Evolutionary conservation across 768 basidiomycete species (phyloP), one percentile per base, ranked within the genome.

Genomic region (Tylopilus subfusipes): DNA sequence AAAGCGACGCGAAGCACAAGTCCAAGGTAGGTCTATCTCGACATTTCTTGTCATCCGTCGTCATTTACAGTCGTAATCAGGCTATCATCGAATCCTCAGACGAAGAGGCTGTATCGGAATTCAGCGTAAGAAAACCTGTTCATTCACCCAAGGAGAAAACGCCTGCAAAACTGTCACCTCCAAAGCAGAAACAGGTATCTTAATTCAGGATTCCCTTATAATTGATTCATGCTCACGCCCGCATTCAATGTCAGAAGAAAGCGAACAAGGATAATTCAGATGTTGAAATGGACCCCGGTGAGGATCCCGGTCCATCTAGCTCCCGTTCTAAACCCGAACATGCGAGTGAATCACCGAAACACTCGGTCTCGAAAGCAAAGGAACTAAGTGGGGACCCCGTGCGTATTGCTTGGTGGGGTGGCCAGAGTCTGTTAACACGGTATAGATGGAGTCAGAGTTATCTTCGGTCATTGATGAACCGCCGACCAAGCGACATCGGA

Each of bases 381-480:
- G 50, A 54, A 24, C 27, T 19, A 25, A 13, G 18, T 12, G n/a
- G n/a, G 27, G 64, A 62, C 48, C 65, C 50, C 10, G 69, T 71
- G 18, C 16, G 69, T 59, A 38, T 49, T 48, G 13, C 27, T 27
- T 47, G n/a, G 5, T 18, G 13, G 4, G 5, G n/a, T 8, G 10
- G 19, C 27, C 65, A 63, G 73, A 78, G 58, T 29, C 27, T 40
- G 29, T 29, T 59, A 13, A 60, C 33, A 33, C n/a, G 7, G 19
- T 31, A 29, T 30, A 68, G 67, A 56, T 59, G 56, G 64, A 61
- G 24, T 82, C 84, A 5, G 84, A 85, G 52, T 61, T 85, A 29
- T 84, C 85, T 6, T 78, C 78, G 7, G 73, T 87, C 16, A 71
- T 80, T 24, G 84, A 86, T 55, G 83, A 85, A 31, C 73, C 73